Base-by-base conservation (phyloP, 306 rosid species). In the Canavalia ensiformis region DNA sequence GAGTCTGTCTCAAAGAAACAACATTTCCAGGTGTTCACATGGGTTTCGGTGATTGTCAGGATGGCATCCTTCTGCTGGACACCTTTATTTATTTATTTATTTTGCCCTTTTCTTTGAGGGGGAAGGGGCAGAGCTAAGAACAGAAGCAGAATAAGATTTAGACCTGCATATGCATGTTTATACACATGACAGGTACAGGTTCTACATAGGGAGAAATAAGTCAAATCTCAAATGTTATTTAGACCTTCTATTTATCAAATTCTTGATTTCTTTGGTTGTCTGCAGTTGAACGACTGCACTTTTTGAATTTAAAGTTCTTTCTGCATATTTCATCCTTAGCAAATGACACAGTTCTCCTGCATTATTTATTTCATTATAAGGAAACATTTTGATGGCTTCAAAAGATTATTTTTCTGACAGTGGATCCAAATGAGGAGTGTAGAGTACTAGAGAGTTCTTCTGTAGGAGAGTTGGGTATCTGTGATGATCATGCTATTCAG, bases 341-440 rank as follows among this genome's bases (percentile, higher is more conserved):
- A 57, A 59, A 58, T 33, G 56, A 33, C 54, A 6, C 9, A 49
- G 33, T 8, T 57, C 67, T 72, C 56, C 54, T 74, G 47, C 71
- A 71, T 7, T 62, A 42, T 74, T 34, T 68, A 35, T 49, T 59
- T 68, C 55, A 29, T 65, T 33, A 49, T 12, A 37, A 82, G 63
- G 74, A 69, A 68, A 29, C 35, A 62, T 80, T 69, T 72, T 45
- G n/a, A 72, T 50, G 74, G 34, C 50, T 49, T 75, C 70, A n/a
- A 79, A 60, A 76, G 71, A 80, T 80, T 80, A 44, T 87, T 83
- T 42, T 65, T 78, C 52, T 88, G 84, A 80, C 91, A 91, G 93
- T 90, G 92, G 94, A 89, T 70, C 70, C 88, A 51, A 92, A 88
- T 75, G 92, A 82, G 78, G 88, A 76, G 83, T 83, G 82, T 70